Conservation (phyloP, 202 grass and related monocot species). For the Saccharum hybrid region DNA sequence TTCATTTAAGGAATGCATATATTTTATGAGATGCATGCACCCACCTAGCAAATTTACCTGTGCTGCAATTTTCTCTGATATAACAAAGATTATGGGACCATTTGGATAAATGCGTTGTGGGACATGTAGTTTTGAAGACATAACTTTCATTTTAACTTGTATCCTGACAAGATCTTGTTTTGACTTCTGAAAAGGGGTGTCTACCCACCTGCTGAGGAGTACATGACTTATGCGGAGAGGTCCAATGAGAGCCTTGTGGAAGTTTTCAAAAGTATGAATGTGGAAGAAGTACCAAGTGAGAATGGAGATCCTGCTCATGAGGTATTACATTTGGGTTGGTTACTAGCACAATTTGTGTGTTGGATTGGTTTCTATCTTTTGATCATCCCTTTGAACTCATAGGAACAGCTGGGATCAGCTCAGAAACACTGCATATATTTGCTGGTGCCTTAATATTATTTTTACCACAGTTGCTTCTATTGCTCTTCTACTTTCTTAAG, state of each 20-base stretch:
- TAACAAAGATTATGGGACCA: conserved; percentile 1
- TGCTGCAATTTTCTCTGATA: background rate
- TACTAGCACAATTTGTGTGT: background rate
- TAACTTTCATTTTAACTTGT: background rate
- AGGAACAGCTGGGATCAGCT: background rate
- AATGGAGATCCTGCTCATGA: conserved; percentile 61
- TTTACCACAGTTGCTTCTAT: background rate
- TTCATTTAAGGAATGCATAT: background rate
- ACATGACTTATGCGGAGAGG: conserved; percentile 53
- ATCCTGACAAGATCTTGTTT: conserved; percentile 9
- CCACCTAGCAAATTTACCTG: background rate
- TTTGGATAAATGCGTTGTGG: background rate
- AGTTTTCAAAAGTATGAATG: conserved; percentile 77
- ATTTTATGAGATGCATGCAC: conserved; percentile 4
- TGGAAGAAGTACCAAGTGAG: conserved; percentile 56
- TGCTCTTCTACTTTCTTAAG: background rate
- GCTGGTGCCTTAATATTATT: background rate
- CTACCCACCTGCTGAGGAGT: conserved; percentile 67
- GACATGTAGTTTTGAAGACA: conserved; percentile 14
- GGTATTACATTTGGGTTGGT: conserved; percentile 39
- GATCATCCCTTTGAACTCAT: background rate
- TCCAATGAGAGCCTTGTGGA: conserved; percentile 66
- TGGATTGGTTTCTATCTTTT: conserved; percentile 12
- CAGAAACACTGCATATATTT: conserved; percentile 24
- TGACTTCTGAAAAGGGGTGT: conserved; percentile 56